Evolutionary conservation across 495 filamentous ascomycete species (phyloP), one percentile per base, ranked within the genome.

Genomic region (Recurvomyces mirabilis): DNA sequence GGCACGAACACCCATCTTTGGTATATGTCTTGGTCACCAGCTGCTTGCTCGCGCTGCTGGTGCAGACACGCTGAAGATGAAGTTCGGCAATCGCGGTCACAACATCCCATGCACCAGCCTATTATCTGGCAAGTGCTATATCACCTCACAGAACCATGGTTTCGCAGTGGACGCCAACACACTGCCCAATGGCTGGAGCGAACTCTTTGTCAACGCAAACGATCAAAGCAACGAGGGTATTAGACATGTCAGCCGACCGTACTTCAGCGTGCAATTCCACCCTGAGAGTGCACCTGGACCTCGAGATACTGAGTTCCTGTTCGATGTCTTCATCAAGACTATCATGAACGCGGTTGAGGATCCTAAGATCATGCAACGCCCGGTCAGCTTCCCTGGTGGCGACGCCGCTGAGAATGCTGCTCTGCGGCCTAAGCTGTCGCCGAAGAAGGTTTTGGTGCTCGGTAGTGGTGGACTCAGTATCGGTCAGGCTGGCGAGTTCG

Each of bases 211-310:
- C 45, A 98, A 98, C 57, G 91, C 91, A 60, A 98, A 98, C 59
- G 91, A 98, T 59, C 84, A 83, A 52, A 94, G 86, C 60, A 96
- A 96, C 61, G 91, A 96, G 65, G 91, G 91, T 65, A 93, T 98
- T 52, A 79, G 86, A 58, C 87, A 98, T 60, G 68, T 73, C 33
- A 73, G 68, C 61, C 81, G 77, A 39, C 91, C 91, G 14, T 93
- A 84, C 69, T 98, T 98, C 73, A 94, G 87, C 68, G 91, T 96
- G 17, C 91, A 98, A 63, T 98, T 98, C 70, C 91, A 98, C 57
- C 91, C 91, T 0, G 91, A 98, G 64, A 93, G 87, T 67, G 87
- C 86, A 11, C 91, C 91, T 9, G 91, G 91, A 17, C 91, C 91
- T 23, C 77, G 84, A n/a, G 91, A 98, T 55, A 96, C 91, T 29